phyloP scores from a whole-genome alignment of 306 rosid species.

The Mimosa pudica region DNA sequence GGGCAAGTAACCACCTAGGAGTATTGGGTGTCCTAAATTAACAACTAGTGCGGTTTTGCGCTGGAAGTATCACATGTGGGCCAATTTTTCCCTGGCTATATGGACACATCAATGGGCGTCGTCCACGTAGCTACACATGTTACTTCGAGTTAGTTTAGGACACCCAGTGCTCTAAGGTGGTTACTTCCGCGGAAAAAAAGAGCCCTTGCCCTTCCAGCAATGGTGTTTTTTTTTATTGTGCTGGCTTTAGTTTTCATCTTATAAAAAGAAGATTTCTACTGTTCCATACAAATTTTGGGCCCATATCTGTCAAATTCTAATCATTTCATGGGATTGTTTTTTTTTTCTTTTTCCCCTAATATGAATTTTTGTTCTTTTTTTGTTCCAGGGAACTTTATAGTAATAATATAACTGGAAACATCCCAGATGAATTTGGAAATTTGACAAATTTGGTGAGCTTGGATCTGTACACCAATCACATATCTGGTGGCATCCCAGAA shows the following conservation, averaged over 20 bases:
- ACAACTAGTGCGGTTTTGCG: too few species aligned
- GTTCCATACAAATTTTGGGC: not conserved
- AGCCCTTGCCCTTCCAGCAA: too few species aligned
- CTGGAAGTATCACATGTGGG: too few species aligned
- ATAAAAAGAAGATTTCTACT: not conserved
- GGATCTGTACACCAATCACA: slow-evolving; percentile 60
- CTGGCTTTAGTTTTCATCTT: not conserved
- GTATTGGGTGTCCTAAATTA: too few species aligned
- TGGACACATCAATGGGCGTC: too few species aligned
- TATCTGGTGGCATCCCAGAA: slow-evolving; percentile 49
- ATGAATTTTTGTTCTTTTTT: slow-evolving; percentile 22
- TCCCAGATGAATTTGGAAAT: slow-evolving; percentile 63
- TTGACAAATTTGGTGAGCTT: slow-evolving; percentile 63
- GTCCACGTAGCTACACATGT: too few species aligned
- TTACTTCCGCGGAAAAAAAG: too few species aligned
- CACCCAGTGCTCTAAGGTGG: too few species aligned
- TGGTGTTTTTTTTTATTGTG: not conserved
- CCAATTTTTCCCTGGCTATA: too few species aligned
- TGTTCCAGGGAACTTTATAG: slow-evolving; percentile 62
- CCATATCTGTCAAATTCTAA: not conserved
- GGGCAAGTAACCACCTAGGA: too few species aligned
- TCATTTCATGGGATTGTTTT: not conserved
- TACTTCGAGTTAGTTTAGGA: too few species aligned
- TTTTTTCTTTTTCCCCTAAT: not conserved
- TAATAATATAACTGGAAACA: slow-evolving; percentile 51